Percentiles rank a stretch among this genome's conserved stretches.
These are phyloP conservation scores for Scleroderma bovista DNA, from an alignment of 768 basidiomycete genomes.

Conservation along the genomic window DNA sequence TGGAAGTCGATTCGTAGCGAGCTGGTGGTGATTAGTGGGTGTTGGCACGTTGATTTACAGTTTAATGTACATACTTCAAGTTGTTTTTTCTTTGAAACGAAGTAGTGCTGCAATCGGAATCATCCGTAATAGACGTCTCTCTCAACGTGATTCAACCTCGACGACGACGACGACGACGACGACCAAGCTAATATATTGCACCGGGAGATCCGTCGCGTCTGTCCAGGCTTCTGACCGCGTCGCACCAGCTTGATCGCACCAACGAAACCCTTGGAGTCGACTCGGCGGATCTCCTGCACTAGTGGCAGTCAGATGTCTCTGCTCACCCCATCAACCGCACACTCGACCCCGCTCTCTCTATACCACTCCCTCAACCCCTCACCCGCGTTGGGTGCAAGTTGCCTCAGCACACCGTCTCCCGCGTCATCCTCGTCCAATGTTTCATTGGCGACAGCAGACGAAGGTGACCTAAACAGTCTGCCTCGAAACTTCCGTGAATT, in stretches of 20 bases:
- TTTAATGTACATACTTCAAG: no score
- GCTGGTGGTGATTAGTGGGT: background rate
- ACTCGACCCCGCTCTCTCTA: constrained; percentile 27
- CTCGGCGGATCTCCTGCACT: constrained; percentile 58
- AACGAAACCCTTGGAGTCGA: constrained; percentile 37
- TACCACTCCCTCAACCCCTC: constrained; percentile 30
- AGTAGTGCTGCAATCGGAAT: no score
- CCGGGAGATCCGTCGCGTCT: constrained; percentile 48
- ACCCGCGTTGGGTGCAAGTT: constrained; percentile 14
- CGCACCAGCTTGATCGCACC: constrained; percentile 21
- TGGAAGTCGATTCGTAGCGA: constrained; percentile 14
- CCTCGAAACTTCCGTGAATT: no score
- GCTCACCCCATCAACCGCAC: constrained; percentile 18
- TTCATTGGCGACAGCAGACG: constrained; percentile 54
- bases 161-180: constrained; percentile 11
- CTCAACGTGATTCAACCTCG: background rate
- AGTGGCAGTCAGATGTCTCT: constrained; percentile 22
- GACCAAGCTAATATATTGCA: constrained; percentile 2
- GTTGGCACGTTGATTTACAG: background rate
- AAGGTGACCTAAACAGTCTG: no score
- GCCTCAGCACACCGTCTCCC: constrained; percentile 24
- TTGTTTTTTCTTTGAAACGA: background rate
- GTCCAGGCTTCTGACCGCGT: constrained; percentile 36
- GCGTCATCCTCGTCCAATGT: constrained; percentile 48
- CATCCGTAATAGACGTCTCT: no score